phyloP scores from a whole-genome alignment of 768 basidiomycete genomes.

The Trichaptum fuscoviolaceum region DNA sequence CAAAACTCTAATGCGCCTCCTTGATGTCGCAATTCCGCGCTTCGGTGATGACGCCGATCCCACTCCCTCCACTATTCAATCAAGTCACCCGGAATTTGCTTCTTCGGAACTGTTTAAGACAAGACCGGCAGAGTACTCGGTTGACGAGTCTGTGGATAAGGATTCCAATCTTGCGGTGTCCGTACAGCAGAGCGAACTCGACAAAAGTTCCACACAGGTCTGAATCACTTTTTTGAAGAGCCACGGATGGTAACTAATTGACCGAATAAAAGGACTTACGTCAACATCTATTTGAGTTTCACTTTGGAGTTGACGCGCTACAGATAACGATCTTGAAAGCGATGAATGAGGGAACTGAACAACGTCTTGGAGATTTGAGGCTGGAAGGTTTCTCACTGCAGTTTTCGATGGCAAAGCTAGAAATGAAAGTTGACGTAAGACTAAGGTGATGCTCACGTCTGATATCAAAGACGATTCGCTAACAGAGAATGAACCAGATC shows the following conservation, averaged over 20 bases:
- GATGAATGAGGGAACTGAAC: conserved; percentile 55
- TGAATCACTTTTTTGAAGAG: conserved; percentile 12
- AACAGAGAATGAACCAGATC: background rate
- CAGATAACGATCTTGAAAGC: conserved; percentile 77
- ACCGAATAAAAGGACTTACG: conserved; percentile 27
- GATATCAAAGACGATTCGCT: background rate
- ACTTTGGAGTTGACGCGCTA: conserved; percentile 82
- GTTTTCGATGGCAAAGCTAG: conserved; percentile 73
- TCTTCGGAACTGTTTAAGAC: conserved; percentile 51
- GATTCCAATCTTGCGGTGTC: conserved; percentile 36
- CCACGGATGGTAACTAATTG: background rate
- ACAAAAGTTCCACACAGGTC: conserved; percentile 55
- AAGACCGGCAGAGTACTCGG: conserved; percentile 58
- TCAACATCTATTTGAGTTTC: conserved; percentile 72
- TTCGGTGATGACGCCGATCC: conserved; percentile 46
- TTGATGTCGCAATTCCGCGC: conserved; percentile 86
- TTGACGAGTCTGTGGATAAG: conserved; percentile 39
- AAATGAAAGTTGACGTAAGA: conserved; percentile 81
- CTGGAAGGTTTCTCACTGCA: conserved; percentile 74
- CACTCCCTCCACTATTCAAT: background rate
- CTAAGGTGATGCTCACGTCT: conserved; percentile 50
- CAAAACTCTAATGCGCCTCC: conserved; percentile 84
- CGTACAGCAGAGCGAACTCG: conserved; percentile 69
- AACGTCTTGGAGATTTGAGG: conserved; percentile 68
- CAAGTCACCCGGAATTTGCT: conserved; percentile 12